Conservation (phyloP, 1,139 yeast species). For the Geotrichum fermentans region DNA sequence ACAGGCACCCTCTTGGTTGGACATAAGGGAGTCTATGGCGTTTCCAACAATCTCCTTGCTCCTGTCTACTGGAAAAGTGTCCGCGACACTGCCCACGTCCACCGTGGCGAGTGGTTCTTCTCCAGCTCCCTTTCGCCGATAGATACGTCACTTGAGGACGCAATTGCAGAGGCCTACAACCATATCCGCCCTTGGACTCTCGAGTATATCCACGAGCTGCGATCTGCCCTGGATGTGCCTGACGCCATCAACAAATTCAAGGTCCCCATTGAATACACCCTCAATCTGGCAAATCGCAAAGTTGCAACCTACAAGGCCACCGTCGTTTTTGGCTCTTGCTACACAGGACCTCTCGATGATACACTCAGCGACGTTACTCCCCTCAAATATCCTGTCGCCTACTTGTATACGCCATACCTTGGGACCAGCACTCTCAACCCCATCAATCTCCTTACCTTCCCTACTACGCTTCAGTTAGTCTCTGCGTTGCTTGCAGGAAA, state of each 20-base stretch:
- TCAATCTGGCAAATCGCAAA: constrained; percentile 18
- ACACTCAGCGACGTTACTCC: not conserved
- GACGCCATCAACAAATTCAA: constrained; percentile 33
- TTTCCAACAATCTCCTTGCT: constrained; percentile 28
- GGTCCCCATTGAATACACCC: constrained; percentile 27
- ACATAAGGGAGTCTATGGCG: constrained; percentile 35
- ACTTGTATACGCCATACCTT: constrained; percentile 25
- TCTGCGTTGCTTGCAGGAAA: constrained; percentile 29
- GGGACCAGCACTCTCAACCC: constrained; percentile 22
- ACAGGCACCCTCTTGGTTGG: constrained; percentile 35
- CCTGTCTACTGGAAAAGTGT: constrained; percentile 40
- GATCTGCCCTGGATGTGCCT: constrained; percentile 34
- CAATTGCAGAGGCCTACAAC: constrained; percentile 30
- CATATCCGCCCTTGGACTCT: constrained; percentile 36
- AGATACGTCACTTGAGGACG: constrained; percentile 35
- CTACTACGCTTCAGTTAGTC: constrained; percentile 27
- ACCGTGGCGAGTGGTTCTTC: constrained; percentile 38
- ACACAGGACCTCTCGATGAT: constrained; percentile 3
- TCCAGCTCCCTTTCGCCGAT: constrained; percentile 35
- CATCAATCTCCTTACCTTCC: constrained; percentile 25
- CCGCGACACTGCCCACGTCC: constrained; percentile 32
- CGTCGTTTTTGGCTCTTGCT: constrained; percentile 34
- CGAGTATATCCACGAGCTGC: constrained; percentile 34
- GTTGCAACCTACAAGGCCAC: constrained; percentile 24
- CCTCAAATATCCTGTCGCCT: constrained; percentile 26